Evolutionary conservation across 495 filamentous ascomycete species (phyloP), one percentile per base, ranked within the genome.

Genomic region (Podospora pseudopauciseta): DNA sequence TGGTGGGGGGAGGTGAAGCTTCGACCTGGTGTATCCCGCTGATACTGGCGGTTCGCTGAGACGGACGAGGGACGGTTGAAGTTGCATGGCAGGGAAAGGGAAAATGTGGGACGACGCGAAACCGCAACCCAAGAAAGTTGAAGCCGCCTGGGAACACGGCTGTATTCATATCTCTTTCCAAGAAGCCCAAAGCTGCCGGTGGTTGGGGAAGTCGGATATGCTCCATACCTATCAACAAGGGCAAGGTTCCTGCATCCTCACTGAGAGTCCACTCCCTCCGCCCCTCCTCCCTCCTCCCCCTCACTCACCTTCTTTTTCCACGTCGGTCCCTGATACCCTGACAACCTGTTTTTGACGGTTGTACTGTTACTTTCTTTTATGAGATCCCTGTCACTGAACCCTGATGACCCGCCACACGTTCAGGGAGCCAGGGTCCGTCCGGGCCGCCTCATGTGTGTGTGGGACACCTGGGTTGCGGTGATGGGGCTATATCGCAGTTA

Each of bases 121-220:
- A 49, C 28, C 5, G 9, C 62, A 64, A 58, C 56, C 34, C 27
- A 7, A 56, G 9, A 56, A 18, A 56, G 9, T 4, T 20, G 28
- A 16, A 16, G 32, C 30, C 27, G n/a, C n/a, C 16, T n/a, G 39
- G 61, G 66, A 30, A 7, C 20, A 2, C 23, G 9, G 32, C 55
- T 59, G 59, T 61, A 55, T 68, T 68, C 62, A 68, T 68, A 68
- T 54, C 32, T 53, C 59, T 49, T 23, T 58, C 55, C 18, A 58
- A 58, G 55, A 19, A 27, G 55, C 4, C 44, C 19, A 54, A 27
- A 20, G n/a, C 27, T 20, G 44, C n/a, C 32, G 1, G 16, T 11
- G 61, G 32, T n/a, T 63, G 61, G 65, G 44, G 64, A 27, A 58
- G 60, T 49, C 9, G 39, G 7, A 32, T 13, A 49, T 49, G 39